Evolutionary conservation across 2,329 filamentous ascomycete species (phyloP), one percentile per base, ranked within the genome.

Genomic region (Trichophyton simii): DNA sequence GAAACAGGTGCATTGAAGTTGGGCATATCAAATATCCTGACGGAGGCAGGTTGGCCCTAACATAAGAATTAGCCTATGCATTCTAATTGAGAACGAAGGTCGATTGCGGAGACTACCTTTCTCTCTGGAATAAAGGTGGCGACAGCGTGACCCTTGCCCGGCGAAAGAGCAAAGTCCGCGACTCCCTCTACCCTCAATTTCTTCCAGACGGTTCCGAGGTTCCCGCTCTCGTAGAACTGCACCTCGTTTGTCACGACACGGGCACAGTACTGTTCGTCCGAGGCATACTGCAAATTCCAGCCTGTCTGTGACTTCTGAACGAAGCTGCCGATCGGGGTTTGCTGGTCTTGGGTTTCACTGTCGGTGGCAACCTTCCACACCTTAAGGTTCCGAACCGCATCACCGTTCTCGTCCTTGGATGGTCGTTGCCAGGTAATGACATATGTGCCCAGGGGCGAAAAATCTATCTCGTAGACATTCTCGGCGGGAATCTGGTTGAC

Each of bases 251-350:
- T 96, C 69, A 97, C 92, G 65, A 87, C 82, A 67, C 94, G 90
- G 66, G 92, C 94, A 74, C 92, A 97, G 75, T 89, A 92, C 73
- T 86, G 84, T 81, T 99, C 94, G 72, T 99, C 94, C 63, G 84
- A 83, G 34, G 91, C 96, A 76, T 97, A 99, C 77, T 97, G 92
- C 72, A 99, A 80, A 73, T 96, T 97, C 92, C 92, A 97, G 70
- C 91, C 89, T 54, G 88, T 89, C 79, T 95, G 90, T 66, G 86
- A 88, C 81, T 96, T 96, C 76, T 99, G 94, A 67, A 99, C 94
- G 73, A 95, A 99, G 70, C 85, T 83, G 65, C 91, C 92, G 54
- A 96, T 82, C 34, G 91, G 85, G 69, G 77, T 73, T 65, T 86
- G 80, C 76, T 89, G 87, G 67, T 87, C 83, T 63, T 77, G 77